Evolutionary conservation across 2,329 filamentous ascomycete species (phyloP), one percentile per base, ranked within the genome.

Genomic region (Microsporum audouinii): DNA sequence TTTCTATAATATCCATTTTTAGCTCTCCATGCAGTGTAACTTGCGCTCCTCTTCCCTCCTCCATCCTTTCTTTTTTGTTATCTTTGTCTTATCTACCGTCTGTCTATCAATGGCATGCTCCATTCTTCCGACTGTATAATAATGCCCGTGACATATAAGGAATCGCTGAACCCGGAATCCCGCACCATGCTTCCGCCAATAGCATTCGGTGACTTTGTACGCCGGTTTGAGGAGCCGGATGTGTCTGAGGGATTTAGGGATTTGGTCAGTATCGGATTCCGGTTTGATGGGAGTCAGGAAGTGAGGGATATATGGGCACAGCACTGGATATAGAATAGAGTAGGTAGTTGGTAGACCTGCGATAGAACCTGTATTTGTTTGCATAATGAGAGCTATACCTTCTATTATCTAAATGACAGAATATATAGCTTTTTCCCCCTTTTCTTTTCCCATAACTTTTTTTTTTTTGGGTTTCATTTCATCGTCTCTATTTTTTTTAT

Each of bases 181-280:
- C 82, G 94, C 64, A 76, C 80, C 0, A 80, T 84, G 1, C 79
- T 99, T 3, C 91, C 92, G 0, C 83, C 82, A 51, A 78, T 94
- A 64, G 92, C 94, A 0, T 97, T 96, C 71, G 84, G 80, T 29
- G 82, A 85, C 10, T 99, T 90, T 70, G 77, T 79, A 14, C 83
- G 85, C 6, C 82, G 89, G 59, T 94, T 89, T 74, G 84, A 84
- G 65, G 81, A 86, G 66, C 94, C 92, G 0, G 81, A 80, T 43
- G 63, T 82, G 1, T 80, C 82, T 10, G 94, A 99, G 74, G 92
- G 92, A 0, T 96, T 96, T 68, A 77, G 87, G 65, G 89, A 96
- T 66, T 83, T 99, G 39, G 78, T 83, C 0, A 82, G 84, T 60
- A 77, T 95, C 0, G 82, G 88, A 36, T 99, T 99, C 69, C 70